Evolutionary conservation across 2,329 filamentous ascomycete species (phyloP).

Genomic region (Aspergillus pseudotamarii): DNA sequence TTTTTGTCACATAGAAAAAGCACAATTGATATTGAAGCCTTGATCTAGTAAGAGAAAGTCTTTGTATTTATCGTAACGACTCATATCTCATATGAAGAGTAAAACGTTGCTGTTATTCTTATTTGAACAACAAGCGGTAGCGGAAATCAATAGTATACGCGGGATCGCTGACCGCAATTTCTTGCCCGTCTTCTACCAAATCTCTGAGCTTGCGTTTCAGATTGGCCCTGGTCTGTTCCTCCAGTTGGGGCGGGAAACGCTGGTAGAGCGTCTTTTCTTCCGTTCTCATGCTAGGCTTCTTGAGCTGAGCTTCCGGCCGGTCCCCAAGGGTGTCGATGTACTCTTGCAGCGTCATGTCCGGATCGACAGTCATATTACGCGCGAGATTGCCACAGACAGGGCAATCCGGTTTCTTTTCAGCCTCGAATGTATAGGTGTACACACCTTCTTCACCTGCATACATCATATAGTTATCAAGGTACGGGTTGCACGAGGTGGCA

Average conservation of each 20-base stretch:
- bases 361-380: constrained; percentile 72
- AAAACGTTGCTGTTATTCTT: constrained; percentile 15
- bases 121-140: constrained; percentile 57
- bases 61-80: constrained; percentile 16
- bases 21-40: constrained; percentile 25
- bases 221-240: constrained; percentile 83
- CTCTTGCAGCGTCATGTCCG: constrained; percentile 73
- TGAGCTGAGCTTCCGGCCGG: constrained; percentile 86
- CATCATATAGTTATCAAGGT: constrained; percentile 97
- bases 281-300: constrained; percentile 83
- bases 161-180: constrained; percentile 91
- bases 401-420: constrained; percentile 91
- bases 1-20: constrained; percentile 31
- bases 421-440: constrained; percentile 96
- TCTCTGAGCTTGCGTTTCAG: constrained; percentile 76
- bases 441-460: constrained; percentile 95
- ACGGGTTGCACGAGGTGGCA: constrained; percentile 77
- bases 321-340: constrained; percentile 83
- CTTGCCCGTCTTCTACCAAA: constrained; percentile 77
- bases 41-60: constrained; percentile 14
- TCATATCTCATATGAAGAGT: constrained; percentile 16
- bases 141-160: constrained; percentile 76
- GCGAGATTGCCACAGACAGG: constrained; percentile 88
- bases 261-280: constrained; percentile 88
- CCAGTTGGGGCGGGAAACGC: constrained; percentile 77